Percentiles rank a stretch among this genome's conserved stretches.
These are phyloP conservation scores for Neopestalotiopsis clavispora DNA, from an alignment of 2,329 filamentous ascomycete species.

Conservation along the genomic window DNA sequence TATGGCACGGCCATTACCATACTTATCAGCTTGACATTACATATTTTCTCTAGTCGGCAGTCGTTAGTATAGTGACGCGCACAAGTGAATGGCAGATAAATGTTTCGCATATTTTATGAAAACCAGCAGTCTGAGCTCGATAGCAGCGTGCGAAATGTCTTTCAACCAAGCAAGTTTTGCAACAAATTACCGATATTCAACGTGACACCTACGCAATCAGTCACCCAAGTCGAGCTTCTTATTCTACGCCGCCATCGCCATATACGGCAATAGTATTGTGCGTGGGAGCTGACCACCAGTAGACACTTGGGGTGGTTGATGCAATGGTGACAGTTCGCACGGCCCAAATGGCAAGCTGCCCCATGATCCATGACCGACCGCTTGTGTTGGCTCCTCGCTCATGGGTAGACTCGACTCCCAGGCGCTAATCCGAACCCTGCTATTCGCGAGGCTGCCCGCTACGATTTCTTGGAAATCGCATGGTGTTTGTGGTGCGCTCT, in stretches of 20 bases:
- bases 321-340: not conserved
- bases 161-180: too few species aligned
- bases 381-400: not conserved
- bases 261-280: too few species aligned
- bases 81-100: too few species aligned
- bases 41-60: not conserved
- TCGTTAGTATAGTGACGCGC: not conserved
- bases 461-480: not conserved
- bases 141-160: too few species aligned
- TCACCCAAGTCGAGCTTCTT: too few species aligned
- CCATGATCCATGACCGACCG: constrained; percentile 24
- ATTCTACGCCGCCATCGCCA: too few species aligned
- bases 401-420: not conserved
- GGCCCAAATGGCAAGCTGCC: not conserved
- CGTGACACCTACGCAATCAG: too few species aligned
- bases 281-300: too few species aligned
- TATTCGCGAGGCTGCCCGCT: not conserved
- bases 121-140: too few species aligned
- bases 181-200: too few species aligned
- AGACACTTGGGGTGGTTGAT: too few species aligned
- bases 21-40: not conserved
- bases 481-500: not conserved
- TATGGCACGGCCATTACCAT: not conserved
- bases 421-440: constrained; percentile 12
- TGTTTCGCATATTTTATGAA: too few species aligned